Percentiles rank a stretch among this genome's conserved stretches.
phyloP scores from a whole-genome alignment of 2,329 filamentous ascomycete species.

The Aspergillus sp. region DNA sequence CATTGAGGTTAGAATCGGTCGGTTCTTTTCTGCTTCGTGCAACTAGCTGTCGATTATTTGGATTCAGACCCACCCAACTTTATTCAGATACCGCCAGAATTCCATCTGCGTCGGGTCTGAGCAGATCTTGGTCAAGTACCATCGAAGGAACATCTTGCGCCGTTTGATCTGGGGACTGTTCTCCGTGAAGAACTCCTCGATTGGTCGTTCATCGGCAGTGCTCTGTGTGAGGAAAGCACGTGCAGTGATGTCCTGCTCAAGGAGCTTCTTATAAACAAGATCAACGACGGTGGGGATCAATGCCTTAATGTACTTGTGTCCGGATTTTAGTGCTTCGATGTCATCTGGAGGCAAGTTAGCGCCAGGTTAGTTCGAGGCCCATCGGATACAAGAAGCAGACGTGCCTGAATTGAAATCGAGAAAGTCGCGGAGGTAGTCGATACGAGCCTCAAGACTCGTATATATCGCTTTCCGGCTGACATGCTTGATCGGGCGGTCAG shows the following conservation, averaged over 20 bases:
- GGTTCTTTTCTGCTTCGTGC: too few relatives aligned
- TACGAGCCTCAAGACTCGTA: constrained; percentile 59
- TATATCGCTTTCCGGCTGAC: constrained; percentile 64
- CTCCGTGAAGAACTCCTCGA: constrained; percentile 57
- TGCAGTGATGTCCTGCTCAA: constrained; percentile 74
- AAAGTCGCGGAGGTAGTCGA: constrained; percentile 66
- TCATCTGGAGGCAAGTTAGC: constrained; percentile 45
- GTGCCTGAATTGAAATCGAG: constrained; percentile 65
- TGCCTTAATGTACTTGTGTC: constrained; percentile 70
- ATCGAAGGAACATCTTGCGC: constrained; percentile 68
- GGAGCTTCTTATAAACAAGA: constrained; percentile 73
- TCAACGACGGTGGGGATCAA: constrained; percentile 76
- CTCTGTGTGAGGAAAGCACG: constrained; percentile 59
- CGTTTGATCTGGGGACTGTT: constrained; percentile 66
- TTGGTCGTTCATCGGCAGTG: constrained; percentile 57
- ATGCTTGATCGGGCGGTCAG: constrained; percentile 41
- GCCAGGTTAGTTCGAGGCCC: background rate
- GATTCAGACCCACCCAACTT: constrained; percentile 56
- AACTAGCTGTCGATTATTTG: too few relatives aligned
- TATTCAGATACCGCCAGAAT: constrained; percentile 78
- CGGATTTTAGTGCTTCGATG: constrained; percentile 60
- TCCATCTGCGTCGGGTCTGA: constrained; percentile 66
- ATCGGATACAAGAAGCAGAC: constrained; percentile 19
- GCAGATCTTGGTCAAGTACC: constrained; percentile 66
- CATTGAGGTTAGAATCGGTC: background rate